phyloP scores from a whole-genome alignment of 176 grass and related monocot species.

The Oropetium thomaeum region DNA sequence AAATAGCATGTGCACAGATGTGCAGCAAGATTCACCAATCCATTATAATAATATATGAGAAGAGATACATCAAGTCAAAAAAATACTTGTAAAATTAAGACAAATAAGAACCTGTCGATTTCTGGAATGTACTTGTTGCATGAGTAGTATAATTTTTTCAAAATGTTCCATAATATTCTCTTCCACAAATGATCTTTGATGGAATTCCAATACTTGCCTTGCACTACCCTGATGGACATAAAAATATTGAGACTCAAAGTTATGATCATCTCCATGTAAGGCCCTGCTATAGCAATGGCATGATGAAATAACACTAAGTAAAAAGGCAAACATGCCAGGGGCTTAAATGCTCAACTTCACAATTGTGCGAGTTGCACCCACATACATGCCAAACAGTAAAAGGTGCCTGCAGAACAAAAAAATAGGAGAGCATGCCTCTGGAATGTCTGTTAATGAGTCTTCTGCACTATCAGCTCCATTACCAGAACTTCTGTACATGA shows the following conservation, averaged over 20 bases:
- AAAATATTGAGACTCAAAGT: slow-evolving; percentile 1
- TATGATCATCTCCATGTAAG: not conserved
- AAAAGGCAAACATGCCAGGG: not conserved
- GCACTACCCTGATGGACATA: slow-evolving; percentile 73
- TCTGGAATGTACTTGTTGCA: slow-evolving; percentile 59
- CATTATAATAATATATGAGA: not conserved
- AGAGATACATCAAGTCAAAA: not conserved
- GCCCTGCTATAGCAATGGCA: not conserved
- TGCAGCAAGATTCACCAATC: not conserved
- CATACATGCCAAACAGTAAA: slow-evolving; percentile 20
- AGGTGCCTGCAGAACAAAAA: not conserved
- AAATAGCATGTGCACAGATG: not conserved
- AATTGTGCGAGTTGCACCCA: slow-evolving; percentile 16
- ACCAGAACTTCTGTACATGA: slow-evolving; percentile 76
- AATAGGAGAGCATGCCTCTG: slow-evolving; percentile 42
- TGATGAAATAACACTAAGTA: not conserved
- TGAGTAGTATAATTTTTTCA: slow-evolving; percentile 80
- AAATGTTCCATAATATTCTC: slow-evolving; percentile 89
- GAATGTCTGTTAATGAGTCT: slow-evolving; percentile 64
- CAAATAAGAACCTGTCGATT: slow-evolving; percentile 63
- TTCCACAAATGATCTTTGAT: slow-evolving; percentile 85
- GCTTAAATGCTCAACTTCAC: slow-evolving; percentile 10
- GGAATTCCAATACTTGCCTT: slow-evolving; percentile 78
- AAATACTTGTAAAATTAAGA: slow-evolving; percentile 6
- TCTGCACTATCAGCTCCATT: slow-evolving; percentile 95